Percentiles rank a stretch among this genome's conserved stretches.
Conservation (phyloP, 202 grass and related monocot genomes). For the Zoysia matrella region DNA sequence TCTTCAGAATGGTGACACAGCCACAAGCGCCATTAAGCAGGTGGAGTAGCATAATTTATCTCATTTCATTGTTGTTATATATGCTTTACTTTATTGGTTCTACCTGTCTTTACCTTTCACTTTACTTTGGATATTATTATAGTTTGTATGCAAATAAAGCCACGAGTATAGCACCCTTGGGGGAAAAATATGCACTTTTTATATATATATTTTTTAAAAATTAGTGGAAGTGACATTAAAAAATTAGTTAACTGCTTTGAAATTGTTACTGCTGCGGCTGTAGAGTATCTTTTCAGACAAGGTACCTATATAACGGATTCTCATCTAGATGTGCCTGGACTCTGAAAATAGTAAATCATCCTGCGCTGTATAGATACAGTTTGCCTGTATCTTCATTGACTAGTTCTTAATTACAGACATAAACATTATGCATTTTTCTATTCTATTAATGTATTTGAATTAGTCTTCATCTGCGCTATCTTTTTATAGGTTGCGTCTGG, state of each 20-base stretch:
- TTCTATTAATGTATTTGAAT: constrained; percentile 38
- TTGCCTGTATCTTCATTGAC: constrained; percentile 19
- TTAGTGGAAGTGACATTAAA: constrained; percentile 4
- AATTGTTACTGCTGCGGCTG: neutral
- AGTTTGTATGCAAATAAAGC: constrained; percentile 14
- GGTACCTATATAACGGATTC: neutral
- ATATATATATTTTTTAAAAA: too few relatives aligned
- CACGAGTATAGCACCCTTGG: neutral
- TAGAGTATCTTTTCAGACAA: constrained; percentile 13
- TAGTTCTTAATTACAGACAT: constrained; percentile 7
- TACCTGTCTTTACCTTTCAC: constrained; percentile 12
- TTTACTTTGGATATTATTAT: constrained; percentile 38
- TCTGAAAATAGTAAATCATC: constrained; percentile 21
- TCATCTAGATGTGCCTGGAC: neutral
- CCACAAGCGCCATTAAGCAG: constrained; percentile 99
- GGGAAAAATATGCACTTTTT: neutral
- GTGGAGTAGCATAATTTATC: constrained; percentile 43
- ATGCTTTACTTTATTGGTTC: constrained; percentile 21
- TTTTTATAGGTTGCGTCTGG: constrained; percentile 94
- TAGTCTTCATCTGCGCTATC: constrained; percentile 23
- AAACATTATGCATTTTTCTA: constrained; percentile 6
- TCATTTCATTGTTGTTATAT: constrained; percentile 6
- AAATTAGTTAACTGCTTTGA: constrained; percentile 17
- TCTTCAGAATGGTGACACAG: constrained; percentile 98
- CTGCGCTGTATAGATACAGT: neutral